phyloP scores from a whole-genome alignment of 208 protist species.

The Trichomonas gallinae region DNA sequence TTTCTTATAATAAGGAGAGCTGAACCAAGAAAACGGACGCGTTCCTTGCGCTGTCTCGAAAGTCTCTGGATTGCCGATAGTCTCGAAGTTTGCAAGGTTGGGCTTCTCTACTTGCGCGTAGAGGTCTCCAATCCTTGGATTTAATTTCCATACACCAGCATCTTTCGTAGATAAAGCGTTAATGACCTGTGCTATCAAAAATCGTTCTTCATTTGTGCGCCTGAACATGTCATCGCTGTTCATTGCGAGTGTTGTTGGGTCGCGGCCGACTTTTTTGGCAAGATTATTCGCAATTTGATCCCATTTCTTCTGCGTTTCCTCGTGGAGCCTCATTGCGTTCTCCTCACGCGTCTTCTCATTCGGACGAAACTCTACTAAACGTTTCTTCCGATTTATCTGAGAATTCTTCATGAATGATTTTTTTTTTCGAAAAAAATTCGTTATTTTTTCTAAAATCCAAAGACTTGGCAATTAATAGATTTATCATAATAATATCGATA shows the following conservation, averaged over 20 bases:
- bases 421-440: neutral
- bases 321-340: neutral
- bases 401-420: neutral
- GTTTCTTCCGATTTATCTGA: neutral
- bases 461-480: too few relatives aligned
- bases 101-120: neutral
- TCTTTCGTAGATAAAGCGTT: neutral
- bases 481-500: too few relatives aligned
- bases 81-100: neutral
- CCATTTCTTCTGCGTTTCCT: neutral
- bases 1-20: neutral
- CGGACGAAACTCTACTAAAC: neutral
- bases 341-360: neutral
- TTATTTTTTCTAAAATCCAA: neutral
- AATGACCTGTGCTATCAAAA: neutral
- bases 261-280: neutral
- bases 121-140: neutral
- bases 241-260: neutral
- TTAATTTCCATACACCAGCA: neutral
- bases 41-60: neutral
- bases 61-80: neutral
- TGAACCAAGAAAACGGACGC: neutral
- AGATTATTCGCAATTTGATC: neutral
- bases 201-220: neutral
- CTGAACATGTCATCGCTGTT: neutral